Base-by-base conservation (phyloP, 306 rosid genomes). In the Potentilla sterilis region DNA sequence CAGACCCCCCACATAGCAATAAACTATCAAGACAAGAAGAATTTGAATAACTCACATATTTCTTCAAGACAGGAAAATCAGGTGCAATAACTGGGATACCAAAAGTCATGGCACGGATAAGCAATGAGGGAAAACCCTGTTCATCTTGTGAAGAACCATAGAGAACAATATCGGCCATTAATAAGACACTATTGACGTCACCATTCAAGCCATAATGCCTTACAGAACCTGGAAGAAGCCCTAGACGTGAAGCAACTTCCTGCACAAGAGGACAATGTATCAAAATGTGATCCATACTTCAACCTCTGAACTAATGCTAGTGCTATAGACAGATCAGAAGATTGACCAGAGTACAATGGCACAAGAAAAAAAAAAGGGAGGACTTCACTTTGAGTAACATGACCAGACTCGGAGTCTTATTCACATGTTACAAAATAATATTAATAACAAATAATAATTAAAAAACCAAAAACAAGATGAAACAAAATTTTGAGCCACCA, bases 121-220 rank as follows among this genome's bases (percentile, higher is more conserved):
- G 89, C 77, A 95, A 86, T 74, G 97, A 91, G 65, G 99, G 97
- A 88, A 95, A 92, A 70, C 92, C 95, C 83, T 95, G 99, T 58
- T 83, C 83, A 77, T 90, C 93, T 92, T 95, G 99, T 64, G 90
- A 83, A 81, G 97, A 89, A 84, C 94, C 99, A 67, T 95, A 95
- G 58, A 95, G 83, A 78, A 92, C 78, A 79, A 95, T 88, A 87
- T 95, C 99, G 80, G 99, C 96, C 93, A 92, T 92, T 71, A 86
- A 84, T 77, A 95, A 75, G 77, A 88, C 87, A 73, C 87, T 70
- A 80, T 85, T 82, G 81, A 87, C 91, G n/a, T 92, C 99, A 83
- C 88, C 80, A 80, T 95, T 82, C 78, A 90, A 86, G 70, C 99
- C 96, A 76, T 82, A 85, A 84, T 85, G 96, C 82, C 87, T 84